Evolutionary conservation across 768 basidiomycete genomes (phyloP).

Genomic region (Mycena albidolilacea): DNA sequence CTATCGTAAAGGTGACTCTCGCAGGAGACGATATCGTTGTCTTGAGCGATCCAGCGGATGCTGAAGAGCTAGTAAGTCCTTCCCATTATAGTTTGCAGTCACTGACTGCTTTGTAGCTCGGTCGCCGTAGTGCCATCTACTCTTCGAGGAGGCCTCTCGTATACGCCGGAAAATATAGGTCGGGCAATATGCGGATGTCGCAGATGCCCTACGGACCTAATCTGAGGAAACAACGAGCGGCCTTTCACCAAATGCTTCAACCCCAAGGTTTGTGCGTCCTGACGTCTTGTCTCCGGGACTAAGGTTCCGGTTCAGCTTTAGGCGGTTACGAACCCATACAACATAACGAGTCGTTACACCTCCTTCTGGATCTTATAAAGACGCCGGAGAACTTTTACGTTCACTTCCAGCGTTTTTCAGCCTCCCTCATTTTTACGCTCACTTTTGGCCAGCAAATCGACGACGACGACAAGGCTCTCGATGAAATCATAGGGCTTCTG

Average conservation of each 20-base stretch:
- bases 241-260: background rate
- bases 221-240: conserved; percentile 4
- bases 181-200: background rate
- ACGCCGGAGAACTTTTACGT: background rate
- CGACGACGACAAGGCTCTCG: conserved; percentile 12
- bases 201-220: conserved; percentile 2
- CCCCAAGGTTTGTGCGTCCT: background rate
- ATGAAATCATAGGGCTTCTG: background rate
- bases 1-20: background rate
- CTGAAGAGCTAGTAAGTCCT: conserved; percentile 9
- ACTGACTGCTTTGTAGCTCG: background rate
- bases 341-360: background rate
- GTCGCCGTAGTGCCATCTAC: conserved; percentile 9
- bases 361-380: background rate
- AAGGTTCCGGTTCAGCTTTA: background rate
- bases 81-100: background rate
- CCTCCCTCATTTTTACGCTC: conserved; percentile 10
- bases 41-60: conserved; percentile 5
- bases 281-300: too few relatives aligned
- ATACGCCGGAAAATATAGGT: conserved; percentile 1
- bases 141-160: conserved; percentile 2
- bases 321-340: conserved; percentile 9
- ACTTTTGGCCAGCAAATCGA: background rate
- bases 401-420: conserved; percentile 6
- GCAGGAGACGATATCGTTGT: conserved; percentile 10